phyloP scores from a whole-genome alignment of 2,329 filamentous ascomycete species.

The Epicoccum sorghinum region DNA sequence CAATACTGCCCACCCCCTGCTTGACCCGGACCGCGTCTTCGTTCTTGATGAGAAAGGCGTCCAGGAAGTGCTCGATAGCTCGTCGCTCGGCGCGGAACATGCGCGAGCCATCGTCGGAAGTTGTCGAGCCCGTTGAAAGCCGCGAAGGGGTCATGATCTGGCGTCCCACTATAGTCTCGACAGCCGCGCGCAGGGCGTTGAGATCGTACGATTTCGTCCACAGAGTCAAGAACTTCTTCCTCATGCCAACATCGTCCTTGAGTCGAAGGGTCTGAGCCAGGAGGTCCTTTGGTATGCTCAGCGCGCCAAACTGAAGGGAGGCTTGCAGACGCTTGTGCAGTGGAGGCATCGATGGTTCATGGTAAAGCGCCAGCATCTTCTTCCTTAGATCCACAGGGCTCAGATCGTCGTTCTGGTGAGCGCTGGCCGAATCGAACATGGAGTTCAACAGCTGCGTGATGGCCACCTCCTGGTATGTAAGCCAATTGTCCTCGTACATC shows the following conservation, averaged over 20 bases:
- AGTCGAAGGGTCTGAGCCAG: conserved; percentile 55
- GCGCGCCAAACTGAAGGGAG: conserved; percentile 62
- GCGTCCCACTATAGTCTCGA: conserved; percentile 66
- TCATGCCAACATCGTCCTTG: conserved; percentile 63
- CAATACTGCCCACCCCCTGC: conserved; percentile 46
- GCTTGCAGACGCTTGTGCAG: conserved; percentile 64
- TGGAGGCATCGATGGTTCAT: conserved; percentile 56
- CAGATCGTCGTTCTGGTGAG: conserved; percentile 35
- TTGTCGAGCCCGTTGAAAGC: conserved; percentile 45
- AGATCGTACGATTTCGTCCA: conserved; percentile 65
- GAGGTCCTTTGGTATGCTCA: conserved; percentile 62
- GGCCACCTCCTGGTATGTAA: conserved; percentile 65
- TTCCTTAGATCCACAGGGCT: conserved; percentile 50
- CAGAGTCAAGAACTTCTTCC: conserved; percentile 62
- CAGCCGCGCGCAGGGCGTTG: conserved; percentile 56
- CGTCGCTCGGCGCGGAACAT: conserved; percentile 48
- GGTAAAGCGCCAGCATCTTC: conserved; percentile 60
- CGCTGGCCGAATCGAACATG: conserved; percentile 54
- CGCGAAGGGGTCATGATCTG: conserved; percentile 49
- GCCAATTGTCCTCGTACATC: conserved; percentile 68
- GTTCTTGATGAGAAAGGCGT: conserved; percentile 63
- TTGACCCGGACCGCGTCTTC: conserved; percentile 58
- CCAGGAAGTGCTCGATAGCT: conserved; percentile 59
- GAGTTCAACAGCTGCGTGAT: conserved; percentile 66
- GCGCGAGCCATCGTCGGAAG: conserved; percentile 44